These are phyloP conservation scores for Capsaspora owczarzaki DNA, from an alignment of 78 protist species.

Conservation along the genomic window DNA sequence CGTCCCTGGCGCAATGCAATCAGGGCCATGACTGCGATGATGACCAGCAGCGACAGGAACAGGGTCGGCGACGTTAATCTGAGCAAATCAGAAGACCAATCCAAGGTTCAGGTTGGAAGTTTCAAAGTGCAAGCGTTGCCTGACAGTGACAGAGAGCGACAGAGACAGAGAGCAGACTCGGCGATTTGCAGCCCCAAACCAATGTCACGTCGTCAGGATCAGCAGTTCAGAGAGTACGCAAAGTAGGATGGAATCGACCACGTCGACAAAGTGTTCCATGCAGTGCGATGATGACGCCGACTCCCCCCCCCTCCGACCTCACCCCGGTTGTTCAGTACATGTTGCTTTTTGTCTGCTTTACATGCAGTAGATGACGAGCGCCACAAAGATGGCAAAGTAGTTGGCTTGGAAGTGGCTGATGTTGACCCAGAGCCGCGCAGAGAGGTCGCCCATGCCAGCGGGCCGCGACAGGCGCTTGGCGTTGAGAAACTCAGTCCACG, in stretches of 20 bases:
- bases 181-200: not conserved
- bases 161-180: not conserved
- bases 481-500: not conserved
- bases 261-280: not conserved
- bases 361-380: not conserved
- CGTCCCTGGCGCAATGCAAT: not conserved
- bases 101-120: too few species aligned
- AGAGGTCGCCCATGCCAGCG: not conserved
- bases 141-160: too few species aligned
- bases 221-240: not conserved
- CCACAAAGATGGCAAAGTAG: not conserved
- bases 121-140: too few species aligned
- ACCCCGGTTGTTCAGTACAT: too few species aligned
- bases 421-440: not conserved
- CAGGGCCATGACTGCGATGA: not conserved
- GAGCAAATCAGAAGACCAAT: too few species aligned
- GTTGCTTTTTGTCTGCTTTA: not conserved
- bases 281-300: not conserved
- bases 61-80: not conserved
- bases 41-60: not conserved
- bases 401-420: not conserved
- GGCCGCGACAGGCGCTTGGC: not conserved
- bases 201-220: not conserved
- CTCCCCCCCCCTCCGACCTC: too few species aligned
- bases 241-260: not conserved